Base-by-base conservation (phyloP, 495 filamentous ascomycete genomes). In the Penicillium daleae region DNA sequence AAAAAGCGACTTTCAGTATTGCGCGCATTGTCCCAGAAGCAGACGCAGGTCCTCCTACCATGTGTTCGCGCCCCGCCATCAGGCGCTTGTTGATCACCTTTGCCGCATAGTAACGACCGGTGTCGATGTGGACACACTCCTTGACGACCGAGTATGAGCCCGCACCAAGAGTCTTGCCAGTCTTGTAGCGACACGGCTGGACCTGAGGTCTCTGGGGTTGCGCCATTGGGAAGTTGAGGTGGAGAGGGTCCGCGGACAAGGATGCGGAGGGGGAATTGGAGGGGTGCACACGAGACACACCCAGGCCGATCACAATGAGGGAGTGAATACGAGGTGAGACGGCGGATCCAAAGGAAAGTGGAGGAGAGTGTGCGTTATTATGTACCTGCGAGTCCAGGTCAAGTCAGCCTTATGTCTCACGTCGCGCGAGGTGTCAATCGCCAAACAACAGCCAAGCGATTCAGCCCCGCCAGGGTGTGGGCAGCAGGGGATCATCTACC, bases 141-240 rank as follows among this genome's bases (percentile, higher is more conserved):
- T 98, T 98, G n/a, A 99, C 95, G 60, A 98, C 95, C 49, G 93
- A 97, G 79, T 99, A 99, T 46, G 92, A 96, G 60, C 95, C 95
- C 5, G 95, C 92, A 59, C 95, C 95, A 32, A 99, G 80, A 9
- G 95, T 97, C 84, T 98, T 99, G 62, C 95, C 95, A 1, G 96
- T 97, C 80, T 98, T 99, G 85, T 99, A 99, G 57, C 96, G 86
- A 72, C 89, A 92, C 56, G 89, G 89, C 69, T 92, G 87, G 40
- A 92, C 83, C 70, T 89, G 86, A 24, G 88, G 86, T 61, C 81
- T 84, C 66, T 75, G 74, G 15, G 68, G 61, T 68, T 72, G 79
- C 40, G 79, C 78, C 79, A 82, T 82, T 52, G 44, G n/a, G 56
- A 52, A 57, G 26, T 48, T 2, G 48, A 31, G 37, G 17, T 58